phyloP scores from a whole-genome alignment of 2,329 filamentous ascomycete genomes.

The Aspergillus sojae region DNA sequence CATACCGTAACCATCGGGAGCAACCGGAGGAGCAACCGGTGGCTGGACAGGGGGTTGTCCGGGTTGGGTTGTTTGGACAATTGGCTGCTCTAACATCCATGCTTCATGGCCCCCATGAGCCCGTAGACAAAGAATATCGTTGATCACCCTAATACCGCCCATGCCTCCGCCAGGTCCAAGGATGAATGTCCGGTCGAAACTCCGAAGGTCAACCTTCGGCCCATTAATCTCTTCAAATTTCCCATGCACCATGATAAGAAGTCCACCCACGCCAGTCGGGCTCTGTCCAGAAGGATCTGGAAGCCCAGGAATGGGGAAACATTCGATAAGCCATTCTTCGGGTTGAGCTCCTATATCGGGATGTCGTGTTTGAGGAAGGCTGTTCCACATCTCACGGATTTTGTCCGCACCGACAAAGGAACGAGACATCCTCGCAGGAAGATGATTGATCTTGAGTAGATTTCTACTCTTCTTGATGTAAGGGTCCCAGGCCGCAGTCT shows the following conservation, averaged over 20 bases:
- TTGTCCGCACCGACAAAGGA: constrained; percentile 65
- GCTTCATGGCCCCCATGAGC: constrained; percentile 63
- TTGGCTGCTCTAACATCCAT: constrained; percentile 48
- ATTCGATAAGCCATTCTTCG: constrained; percentile 80
- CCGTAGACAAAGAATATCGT: constrained; percentile 75
- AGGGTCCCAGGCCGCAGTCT: constrained; percentile 61
- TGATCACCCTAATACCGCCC: constrained; percentile 72
- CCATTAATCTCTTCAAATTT: constrained; percentile 75
- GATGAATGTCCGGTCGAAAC: constrained; percentile 80
- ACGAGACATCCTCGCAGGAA: constrained; percentile 64
- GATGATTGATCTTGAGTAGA: constrained; percentile 67
- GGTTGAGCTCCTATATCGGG: constrained; percentile 68
- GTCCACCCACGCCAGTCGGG: constrained; percentile 70
- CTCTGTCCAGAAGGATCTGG: constrained; percentile 68
- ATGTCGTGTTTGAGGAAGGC: constrained; percentile 73
- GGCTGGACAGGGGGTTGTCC: constrained; percentile 15
- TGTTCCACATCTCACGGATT: constrained; percentile 70
- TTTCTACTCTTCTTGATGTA: constrained; percentile 82
- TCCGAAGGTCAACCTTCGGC: constrained; percentile 64
- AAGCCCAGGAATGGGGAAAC: constrained; percentile 71
- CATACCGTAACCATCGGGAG: constrained; percentile 44
- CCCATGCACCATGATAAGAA: constrained; percentile 78
- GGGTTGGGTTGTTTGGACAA: constrained; percentile 22
- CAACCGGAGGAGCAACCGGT: constrained; percentile 29
- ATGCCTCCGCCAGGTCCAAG: constrained; percentile 73